Conservation (phyloP, 768 basidiomycete species). For the Serpula lacrymans region DNA sequence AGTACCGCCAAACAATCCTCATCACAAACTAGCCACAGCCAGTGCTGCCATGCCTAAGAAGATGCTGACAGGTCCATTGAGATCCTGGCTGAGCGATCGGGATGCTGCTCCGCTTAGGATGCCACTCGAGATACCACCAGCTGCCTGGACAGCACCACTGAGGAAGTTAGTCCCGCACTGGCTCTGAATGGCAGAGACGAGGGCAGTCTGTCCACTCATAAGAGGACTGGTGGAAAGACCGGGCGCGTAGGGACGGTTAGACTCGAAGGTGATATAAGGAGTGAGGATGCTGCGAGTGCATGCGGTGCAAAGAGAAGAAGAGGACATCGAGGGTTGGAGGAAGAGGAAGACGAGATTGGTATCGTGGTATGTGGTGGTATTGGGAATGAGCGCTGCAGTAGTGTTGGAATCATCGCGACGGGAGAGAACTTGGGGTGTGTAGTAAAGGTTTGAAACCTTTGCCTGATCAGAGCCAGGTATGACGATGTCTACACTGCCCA, state of each 20-base stretch:
- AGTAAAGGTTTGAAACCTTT: conserved; percentile 20
- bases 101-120: conserved; percentile 28
- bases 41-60: conserved; percentile 32
- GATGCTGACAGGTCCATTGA: conserved; percentile 26
- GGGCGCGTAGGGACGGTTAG: conserved; percentile 65
- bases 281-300: conserved; percentile 80
- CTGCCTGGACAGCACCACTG: conserved; percentile 61
- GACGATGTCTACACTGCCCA: conserved; percentile 14
- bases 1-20: not conserved
- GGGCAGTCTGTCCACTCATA: conserved; percentile 56
- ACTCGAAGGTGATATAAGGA: conserved; percentile 76
- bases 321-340: conserved; percentile 50
- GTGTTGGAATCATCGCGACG: conserved; percentile 25
- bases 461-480: conserved; percentile 10
- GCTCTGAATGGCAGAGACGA: conserved; percentile 59
- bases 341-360: conserved; percentile 82
- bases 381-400: conserved; percentile 40
- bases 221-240: conserved; percentile 66
- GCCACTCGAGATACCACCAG: conserved; percentile 50
- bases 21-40: conserved; percentile 25
- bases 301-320: conserved; percentile 65
- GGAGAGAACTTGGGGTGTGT: conserved; percentile 16
- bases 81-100: conserved; percentile 18
- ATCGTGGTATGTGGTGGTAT: conserved; percentile 48
- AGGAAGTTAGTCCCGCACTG: conserved; percentile 77